Evolutionary conservation across 805 yeast species (phyloP).

Genomic region (Barnettozyma salicaria): DNA sequence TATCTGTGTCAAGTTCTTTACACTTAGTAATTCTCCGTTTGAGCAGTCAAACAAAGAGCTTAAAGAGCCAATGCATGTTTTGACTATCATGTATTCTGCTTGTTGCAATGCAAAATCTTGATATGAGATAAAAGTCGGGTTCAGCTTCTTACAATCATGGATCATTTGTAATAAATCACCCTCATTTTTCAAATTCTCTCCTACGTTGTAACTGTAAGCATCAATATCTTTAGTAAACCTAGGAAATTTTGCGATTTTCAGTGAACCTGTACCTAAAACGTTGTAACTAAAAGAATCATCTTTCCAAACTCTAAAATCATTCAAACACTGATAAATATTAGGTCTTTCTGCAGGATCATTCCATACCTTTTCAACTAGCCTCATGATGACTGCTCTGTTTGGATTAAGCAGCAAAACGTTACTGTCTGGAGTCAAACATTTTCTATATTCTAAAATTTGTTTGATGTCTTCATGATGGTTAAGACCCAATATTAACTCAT

Average conservation of each 20-base stretch:
- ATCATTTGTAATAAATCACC: slow-evolving; percentile 23
- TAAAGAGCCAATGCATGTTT: slow-evolving; percentile 64
- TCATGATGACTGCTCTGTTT: slow-evolving; percentile 52
- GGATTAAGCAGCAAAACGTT: slow-evolving; percentile 62
- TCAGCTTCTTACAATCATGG: slow-evolving; percentile 24
- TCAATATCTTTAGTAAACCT: slow-evolving; percentile 13
- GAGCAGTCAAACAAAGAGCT: slow-evolving; percentile 58
- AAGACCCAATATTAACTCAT: slow-evolving; percentile 18
- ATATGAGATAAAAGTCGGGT: slow-evolving; percentile 27
- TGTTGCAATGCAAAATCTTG: slow-evolving; percentile 44
- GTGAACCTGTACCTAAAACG: slow-evolving; percentile 53
- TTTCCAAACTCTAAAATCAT: slow-evolving; percentile 61
- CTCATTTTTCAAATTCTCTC: slow-evolving; percentile 22
- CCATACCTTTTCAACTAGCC: slow-evolving; percentile 47
- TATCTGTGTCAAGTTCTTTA: slow-evolving; percentile 30
- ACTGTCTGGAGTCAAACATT: slow-evolving; percentile 33
- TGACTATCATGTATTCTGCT: slow-evolving; percentile 58
- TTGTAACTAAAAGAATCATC: slow-evolving; percentile 34
- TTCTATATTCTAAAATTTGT: slow-evolving; percentile 16
- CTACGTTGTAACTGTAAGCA: slow-evolving; percentile 21
- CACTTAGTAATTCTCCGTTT: slow-evolving; percentile 54
- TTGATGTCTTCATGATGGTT: slow-evolving; percentile 14
- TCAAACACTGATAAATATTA: slow-evolving; percentile 39
- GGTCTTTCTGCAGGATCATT: slow-evolving; percentile 43
- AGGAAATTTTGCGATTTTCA: slow-evolving; percentile 47